Conservation (phyloP, 1,284 basidiomycete genomes). For the Singerocomus inundabilis region DNA sequence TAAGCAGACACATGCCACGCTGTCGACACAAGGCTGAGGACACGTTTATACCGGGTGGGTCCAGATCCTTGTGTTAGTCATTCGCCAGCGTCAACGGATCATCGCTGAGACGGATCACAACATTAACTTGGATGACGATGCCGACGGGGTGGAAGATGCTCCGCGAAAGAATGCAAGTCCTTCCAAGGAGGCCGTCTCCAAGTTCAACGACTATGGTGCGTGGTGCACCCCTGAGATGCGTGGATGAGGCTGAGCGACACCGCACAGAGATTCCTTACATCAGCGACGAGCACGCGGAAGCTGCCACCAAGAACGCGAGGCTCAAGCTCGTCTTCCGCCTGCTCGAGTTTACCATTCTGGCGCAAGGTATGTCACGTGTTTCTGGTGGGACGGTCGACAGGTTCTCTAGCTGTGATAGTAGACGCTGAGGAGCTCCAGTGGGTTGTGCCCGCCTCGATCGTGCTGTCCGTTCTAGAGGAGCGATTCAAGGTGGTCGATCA, state of each 20-base stretch:
- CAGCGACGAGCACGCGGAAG: conserved; percentile 70
- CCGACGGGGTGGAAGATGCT: conserved; percentile 48
- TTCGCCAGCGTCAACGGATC: conserved; percentile 65
- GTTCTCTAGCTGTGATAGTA: conserved; percentile 27
- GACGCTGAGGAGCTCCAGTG: conserved; percentile 75
- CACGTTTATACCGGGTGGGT: conserved; percentile 6
- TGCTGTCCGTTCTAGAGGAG: conserved; percentile 61
- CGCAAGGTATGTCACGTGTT: conserved; percentile 50
- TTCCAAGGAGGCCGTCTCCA: conserved; percentile 67
- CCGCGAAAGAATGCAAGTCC: conserved; percentile 44
- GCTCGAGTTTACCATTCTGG: conserved; percentile 56
- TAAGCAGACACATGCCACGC: conserved; percentile 39
- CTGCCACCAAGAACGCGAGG: conserved; percentile 72
- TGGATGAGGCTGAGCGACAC: conserved; percentile 1
- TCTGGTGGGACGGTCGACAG: neutral
- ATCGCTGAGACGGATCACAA: conserved; percentile 68
- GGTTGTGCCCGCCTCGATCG: conserved; percentile 70
- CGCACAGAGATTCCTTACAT: conserved; percentile 70
- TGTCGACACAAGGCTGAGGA: conserved; percentile 23
- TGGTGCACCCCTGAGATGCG: conserved; percentile 1
- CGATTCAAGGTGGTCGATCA: conserved; percentile 72
- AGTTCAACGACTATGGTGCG: conserved; percentile 79
- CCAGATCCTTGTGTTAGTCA: conserved; percentile 69
- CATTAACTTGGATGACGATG: conserved; percentile 37
- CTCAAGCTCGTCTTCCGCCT: conserved; percentile 83